phyloP scores from a whole-genome alignment of 1,284 basidiomycete genomes.

The Mycocalia duriaeana region DNA sequence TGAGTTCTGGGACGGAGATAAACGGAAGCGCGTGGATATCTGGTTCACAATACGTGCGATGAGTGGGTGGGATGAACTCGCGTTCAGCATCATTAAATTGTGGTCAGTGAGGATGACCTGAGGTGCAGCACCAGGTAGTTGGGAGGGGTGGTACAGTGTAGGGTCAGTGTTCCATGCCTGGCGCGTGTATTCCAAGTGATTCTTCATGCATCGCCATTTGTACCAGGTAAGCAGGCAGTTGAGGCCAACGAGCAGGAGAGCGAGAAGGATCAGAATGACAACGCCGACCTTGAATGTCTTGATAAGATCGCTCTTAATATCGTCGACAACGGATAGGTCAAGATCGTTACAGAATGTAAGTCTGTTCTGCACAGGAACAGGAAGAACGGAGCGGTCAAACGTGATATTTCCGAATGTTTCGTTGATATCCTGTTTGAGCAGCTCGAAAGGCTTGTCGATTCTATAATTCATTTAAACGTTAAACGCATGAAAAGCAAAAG shows the following conservation, averaged over 20 bases:
- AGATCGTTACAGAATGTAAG: slow-evolving; percentile 71
- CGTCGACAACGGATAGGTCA: slow-evolving; percentile 81
- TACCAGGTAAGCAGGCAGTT: slow-evolving; percentile 75
- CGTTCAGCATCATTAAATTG: slow-evolving; percentile 71
- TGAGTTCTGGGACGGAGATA: slow-evolving; percentile 57
- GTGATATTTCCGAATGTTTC: slow-evolving; percentile 68
- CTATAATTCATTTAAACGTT: slow-evolving; percentile 31
- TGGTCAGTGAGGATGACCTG: slow-evolving; percentile 62
- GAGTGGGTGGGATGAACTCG: slow-evolving; percentile 64
- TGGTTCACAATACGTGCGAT: slow-evolving; percentile 59
- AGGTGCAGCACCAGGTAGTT: slow-evolving; percentile 34
- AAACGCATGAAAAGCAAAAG: not conserved
- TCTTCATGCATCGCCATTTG: slow-evolving; percentile 68
- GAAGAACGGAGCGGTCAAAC: slow-evolving; percentile 68
- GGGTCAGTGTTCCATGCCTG: slow-evolving; percentile 73
- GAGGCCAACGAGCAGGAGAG: slow-evolving; percentile 58
- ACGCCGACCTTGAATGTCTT: slow-evolving; percentile 75
- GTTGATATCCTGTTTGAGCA: slow-evolving; percentile 83
- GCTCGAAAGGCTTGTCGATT: slow-evolving; percentile 81
- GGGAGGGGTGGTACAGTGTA: slow-evolving; percentile 39
- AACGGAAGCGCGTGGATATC: slow-evolving; percentile 43
- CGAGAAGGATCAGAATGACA: slow-evolving; percentile 60
- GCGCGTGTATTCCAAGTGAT: slow-evolving; percentile 63
- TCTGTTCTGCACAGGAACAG: slow-evolving; percentile 63
- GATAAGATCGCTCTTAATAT: slow-evolving; percentile 72